phyloP scores from a whole-genome alignment of 2,329 filamentous ascomycete genomes.

The Aspergillus pseudoviridinutans region DNA sequence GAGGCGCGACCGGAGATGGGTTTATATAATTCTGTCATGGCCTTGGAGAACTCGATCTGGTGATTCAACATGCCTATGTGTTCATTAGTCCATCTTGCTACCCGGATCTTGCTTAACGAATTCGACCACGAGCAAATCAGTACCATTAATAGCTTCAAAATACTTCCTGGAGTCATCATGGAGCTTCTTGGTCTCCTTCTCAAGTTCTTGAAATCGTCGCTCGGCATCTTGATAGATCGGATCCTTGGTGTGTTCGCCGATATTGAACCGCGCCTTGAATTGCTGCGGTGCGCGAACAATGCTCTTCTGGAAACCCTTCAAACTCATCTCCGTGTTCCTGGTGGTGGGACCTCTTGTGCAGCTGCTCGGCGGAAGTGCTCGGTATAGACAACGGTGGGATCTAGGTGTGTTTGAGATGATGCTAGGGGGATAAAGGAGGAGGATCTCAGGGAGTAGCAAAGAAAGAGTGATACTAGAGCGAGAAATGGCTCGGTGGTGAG shows the following conservation, averaged over 20 bases:
- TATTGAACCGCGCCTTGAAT: conserved; percentile 87
- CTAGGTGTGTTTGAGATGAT: not conserved
- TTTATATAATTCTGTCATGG: conserved; percentile 95
- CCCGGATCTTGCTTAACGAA: not conserved
- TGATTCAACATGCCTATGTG: conserved; percentile 77
- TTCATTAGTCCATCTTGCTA: conserved; percentile 1
- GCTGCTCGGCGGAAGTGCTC: conserved; percentile 4
- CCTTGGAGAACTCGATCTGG: conserved; percentile 97
- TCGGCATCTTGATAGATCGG: conserved; percentile 92
- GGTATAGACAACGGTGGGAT: not conserved
- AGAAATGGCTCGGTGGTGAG: conserved; percentile 1
- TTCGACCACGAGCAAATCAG: conserved; percentile 7
- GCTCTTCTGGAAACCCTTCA: conserved; percentile 93
- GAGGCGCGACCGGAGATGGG: conserved; percentile 95
- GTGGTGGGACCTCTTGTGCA: not conserved
- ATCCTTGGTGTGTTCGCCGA: conserved; percentile 94
- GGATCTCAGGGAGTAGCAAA: not conserved
- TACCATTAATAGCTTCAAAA: conserved; percentile 91
- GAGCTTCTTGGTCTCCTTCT: conserved; percentile 91
- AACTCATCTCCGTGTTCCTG: conserved; percentile 67
- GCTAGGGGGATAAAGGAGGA: not conserved
- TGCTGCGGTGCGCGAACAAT: conserved; percentile 85
- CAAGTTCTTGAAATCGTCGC: conserved; percentile 86
- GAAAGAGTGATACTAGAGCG: conserved; percentile 2
- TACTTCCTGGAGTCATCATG: conserved; percentile 98